phyloP scores from a whole-genome alignment of 257 asterid genomes.

The Salvia rosmarinus region DNA sequence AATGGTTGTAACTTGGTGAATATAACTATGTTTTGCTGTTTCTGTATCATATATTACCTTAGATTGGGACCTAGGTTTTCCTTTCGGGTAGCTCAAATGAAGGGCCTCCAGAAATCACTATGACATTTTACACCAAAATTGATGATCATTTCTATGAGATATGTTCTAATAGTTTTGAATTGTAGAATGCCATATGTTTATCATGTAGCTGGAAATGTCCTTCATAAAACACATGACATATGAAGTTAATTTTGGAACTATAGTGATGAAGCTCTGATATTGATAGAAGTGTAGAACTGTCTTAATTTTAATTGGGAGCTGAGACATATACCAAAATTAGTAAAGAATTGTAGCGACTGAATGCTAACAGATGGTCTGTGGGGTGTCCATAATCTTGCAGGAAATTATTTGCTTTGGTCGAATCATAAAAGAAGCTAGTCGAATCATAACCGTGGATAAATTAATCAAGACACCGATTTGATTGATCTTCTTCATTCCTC shows the following conservation, averaged over 20 bases:
- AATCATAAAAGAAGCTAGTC: not conserved
- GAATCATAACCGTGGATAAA: not conserved
- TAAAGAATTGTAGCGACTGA: not conserved
- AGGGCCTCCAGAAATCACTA: not conserved
- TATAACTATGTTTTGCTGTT: not conserved
- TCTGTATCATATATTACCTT: not conserved
- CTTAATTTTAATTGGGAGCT: not conserved
- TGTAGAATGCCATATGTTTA: not conserved
- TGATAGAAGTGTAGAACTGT: not conserved
- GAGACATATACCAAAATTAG: not conserved
- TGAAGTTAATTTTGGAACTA: not conserved
- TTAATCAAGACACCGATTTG: not conserved
- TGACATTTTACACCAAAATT: not conserved
- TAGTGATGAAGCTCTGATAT: not conserved
- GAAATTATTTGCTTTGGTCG: not conserved
- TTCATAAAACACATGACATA: not conserved
- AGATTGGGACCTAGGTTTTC: not conserved
- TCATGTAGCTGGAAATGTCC: not conserved
- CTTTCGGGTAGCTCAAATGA: slow-evolving; percentile 27
- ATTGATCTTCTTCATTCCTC: not conserved
- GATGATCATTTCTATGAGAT: too few relatives aligned
- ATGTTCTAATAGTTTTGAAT: too few relatives aligned
- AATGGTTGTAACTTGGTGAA: not conserved
- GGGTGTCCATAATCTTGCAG: not conserved
- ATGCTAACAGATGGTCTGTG: not conserved